These are phyloP conservation scores for Geotrichum restrictum DNA, from an alignment of 1,139 yeast species.

Conservation along the genomic window DNA sequence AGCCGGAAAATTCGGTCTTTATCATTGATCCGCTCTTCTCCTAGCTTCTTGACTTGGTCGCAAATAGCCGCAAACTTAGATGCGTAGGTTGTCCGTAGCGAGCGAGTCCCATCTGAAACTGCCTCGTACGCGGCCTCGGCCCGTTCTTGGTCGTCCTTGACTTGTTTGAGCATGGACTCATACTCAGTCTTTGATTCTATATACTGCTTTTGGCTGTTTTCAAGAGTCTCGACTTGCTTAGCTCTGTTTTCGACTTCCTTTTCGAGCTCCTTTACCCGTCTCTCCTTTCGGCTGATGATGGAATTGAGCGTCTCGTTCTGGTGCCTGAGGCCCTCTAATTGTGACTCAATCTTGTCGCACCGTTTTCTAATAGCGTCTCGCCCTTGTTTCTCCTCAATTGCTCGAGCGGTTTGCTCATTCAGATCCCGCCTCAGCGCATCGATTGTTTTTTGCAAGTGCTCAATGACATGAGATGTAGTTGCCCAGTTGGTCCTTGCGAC, in stretches of 20 bases:
- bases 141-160: conserved; percentile 25
- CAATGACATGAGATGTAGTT: conserved; percentile 31
- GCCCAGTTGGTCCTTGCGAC: conserved; percentile 21
- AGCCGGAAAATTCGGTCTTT: conserved; percentile 23
- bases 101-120: conserved; percentile 8
- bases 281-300: conserved; percentile 31
- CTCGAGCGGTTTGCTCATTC: conserved; percentile 29
- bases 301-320: conserved; percentile 32
- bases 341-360: conserved; percentile 29
- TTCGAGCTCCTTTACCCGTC: conserved; percentile 31
- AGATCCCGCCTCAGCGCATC: conserved; percentile 31
- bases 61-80: conserved; percentile 9
- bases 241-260: conserved; percentile 9
- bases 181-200: conserved; percentile 16
- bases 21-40: conserved; percentile 25
- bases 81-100: conserved; percentile 9
- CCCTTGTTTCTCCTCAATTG: conserved; percentile 29
- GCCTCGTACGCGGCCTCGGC: conserved; percentile 22
- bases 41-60: conserved; percentile 8
- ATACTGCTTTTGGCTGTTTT: conserved; percentile 17
- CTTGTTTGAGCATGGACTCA: conserved; percentile 11
- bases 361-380: conserved; percentile 30
- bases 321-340: conserved; percentile 30
- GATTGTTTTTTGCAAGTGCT: conserved; percentile 31
- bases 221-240: conserved; percentile 14